Conservation (phyloP, 1,139 yeast species). For the Candida labiduridarum region DNA sequence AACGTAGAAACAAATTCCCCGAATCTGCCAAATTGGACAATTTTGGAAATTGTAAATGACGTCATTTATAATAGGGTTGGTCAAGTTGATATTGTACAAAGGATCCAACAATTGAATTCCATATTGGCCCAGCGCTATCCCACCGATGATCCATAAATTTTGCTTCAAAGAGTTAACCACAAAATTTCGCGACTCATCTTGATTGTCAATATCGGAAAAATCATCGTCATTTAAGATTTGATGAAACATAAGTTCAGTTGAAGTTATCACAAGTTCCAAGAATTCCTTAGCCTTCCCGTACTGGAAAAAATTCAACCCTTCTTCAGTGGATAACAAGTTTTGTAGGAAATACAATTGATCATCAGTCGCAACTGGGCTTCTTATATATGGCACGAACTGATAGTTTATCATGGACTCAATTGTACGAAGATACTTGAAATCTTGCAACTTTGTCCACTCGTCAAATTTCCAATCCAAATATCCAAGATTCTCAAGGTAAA, state of each 20-base stretch:
- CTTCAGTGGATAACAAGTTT: constrained; percentile 76
- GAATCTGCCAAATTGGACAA: constrained; percentile 63
- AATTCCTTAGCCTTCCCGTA: constrained; percentile 26
- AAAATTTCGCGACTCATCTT: constrained; percentile 10
- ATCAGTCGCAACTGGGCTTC: constrained; percentile 3
- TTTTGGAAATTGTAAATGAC: constrained; percentile 42
- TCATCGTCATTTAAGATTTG: constrained; percentile 20
- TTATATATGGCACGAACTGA: constrained; percentile 30
- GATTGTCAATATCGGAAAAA: constrained; percentile 17
- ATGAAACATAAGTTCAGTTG: constrained; percentile 22
- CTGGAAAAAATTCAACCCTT: constrained; percentile 58
- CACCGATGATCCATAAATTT: constrained; percentile 86
- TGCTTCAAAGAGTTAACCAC: constrained; percentile 51
- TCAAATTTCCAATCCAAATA: constrained; percentile 34
- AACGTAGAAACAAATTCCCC: constrained; percentile 77
- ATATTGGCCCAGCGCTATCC: constrained; percentile 66
- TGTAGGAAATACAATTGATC: constrained; percentile 67
- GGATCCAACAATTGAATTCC: constrained; percentile 74
- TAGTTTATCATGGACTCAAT: constrained; percentile 26
- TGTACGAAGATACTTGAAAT: constrained; percentile 25
- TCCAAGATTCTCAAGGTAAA: constrained; percentile 35
- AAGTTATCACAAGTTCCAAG: constrained; percentile 27
- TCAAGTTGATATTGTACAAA: constrained; percentile 40
- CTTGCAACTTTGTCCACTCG: constrained; percentile 27
- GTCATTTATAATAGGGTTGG: constrained; percentile 53